Conservation (phyloP, 805 yeast species). For the Saccharomyces kudriavzevii region DNA sequence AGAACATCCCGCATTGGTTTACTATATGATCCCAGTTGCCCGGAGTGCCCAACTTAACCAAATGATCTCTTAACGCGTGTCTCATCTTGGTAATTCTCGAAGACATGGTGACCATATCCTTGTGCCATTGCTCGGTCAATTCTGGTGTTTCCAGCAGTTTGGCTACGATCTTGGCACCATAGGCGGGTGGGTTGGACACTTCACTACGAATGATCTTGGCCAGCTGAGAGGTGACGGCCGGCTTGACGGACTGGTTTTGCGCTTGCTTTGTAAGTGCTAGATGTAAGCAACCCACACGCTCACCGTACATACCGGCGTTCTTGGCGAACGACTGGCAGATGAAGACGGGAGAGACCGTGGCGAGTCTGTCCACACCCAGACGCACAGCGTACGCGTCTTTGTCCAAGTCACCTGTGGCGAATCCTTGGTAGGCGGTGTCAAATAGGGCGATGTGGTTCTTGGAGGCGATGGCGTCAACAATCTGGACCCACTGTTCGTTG, state of each 20-base stretch:
- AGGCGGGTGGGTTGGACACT: conserved; percentile 89
- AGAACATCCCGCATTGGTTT: conserved; percentile 92
- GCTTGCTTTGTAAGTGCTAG: conserved; percentile 44
- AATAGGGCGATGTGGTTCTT: conserved; percentile 72
- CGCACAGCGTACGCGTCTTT: conserved; percentile 75
- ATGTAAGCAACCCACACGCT: conserved; percentile 91
- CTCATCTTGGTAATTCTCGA: conserved; percentile 78
- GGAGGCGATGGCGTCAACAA: conserved; percentile 52
- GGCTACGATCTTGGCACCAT: conserved; percentile 88
- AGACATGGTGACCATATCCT: conserved; percentile 81
- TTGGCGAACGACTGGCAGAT: conserved; percentile 95
- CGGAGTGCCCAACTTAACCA: conserved; percentile 64
- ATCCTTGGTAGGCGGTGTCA: conserved; percentile 96
- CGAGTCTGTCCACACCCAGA: conserved; percentile 43
- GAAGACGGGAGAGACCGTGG: conserved; percentile 48
- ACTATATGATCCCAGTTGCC: conserved; percentile 91
- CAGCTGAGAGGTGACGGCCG: conserved; percentile 68
- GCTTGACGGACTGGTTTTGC: conserved; percentile 30
- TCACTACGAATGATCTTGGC: conserved; percentile 71
- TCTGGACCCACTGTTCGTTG: conserved; percentile 66
- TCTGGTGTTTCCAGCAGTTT: conserved; percentile 59
- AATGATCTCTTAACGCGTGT: conserved; percentile 48
- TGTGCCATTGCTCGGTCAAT: conserved; percentile 70
- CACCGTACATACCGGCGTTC: conserved; percentile 95
- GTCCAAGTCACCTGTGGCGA: conserved; percentile 80